Percentiles rank a stretch among this genome's conserved stretches.
Conservation (phyloP, 108 stramenopile species). For the Stephanodiscus minutulus region DNA sequence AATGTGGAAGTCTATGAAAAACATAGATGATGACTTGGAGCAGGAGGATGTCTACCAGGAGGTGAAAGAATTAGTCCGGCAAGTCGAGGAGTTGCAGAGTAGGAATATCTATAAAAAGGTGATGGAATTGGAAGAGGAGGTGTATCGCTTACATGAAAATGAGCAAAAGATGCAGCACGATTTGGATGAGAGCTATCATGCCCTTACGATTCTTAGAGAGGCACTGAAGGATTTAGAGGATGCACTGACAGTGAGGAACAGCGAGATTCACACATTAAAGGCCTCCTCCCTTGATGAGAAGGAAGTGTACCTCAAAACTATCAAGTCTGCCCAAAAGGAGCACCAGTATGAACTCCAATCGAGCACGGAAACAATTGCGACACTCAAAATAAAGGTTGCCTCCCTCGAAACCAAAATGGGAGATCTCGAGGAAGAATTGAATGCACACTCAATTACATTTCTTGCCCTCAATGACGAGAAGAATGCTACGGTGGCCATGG, state of each 20-base stretch:
- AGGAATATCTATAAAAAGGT: conserved; percentile 6
- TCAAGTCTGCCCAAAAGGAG: conserved; percentile 4
- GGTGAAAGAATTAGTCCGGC: conserved; percentile 3
- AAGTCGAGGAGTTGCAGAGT: neutral
- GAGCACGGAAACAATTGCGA: conserved; percentile 27
- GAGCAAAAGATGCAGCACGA: conserved; percentile 30
- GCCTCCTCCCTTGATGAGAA: conserved; percentile 15
- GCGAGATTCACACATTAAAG: conserved; percentile 11
- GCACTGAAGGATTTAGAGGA: conserved; percentile 40
- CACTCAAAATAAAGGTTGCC: conserved; percentile 29
- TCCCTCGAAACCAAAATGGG: conserved; percentile 21
- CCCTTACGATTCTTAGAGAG: conserved; percentile 36
- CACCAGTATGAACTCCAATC: conserved; percentile 33
- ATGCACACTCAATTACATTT: conserved; percentile 14
- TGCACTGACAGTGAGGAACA: neutral
- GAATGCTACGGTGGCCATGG: conserved; percentile 1
- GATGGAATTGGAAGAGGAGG: conserved; percentile 3
- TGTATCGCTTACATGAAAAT: conserved; percentile 7
- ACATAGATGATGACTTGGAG: neutral
- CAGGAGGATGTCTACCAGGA: neutral
- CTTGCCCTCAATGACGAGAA: conserved; percentile 18
- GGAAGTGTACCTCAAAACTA: conserved; percentile 4
- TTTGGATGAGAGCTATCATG: conserved; percentile 44
- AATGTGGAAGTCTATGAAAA: conserved; percentile 4
- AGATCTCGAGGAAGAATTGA: conserved; percentile 36